Percentiles rank a stretch among this genome's conserved stretches.
Conservation (phyloP, 768 basidiomycete genomes). For the Suillus lakei region DNA sequence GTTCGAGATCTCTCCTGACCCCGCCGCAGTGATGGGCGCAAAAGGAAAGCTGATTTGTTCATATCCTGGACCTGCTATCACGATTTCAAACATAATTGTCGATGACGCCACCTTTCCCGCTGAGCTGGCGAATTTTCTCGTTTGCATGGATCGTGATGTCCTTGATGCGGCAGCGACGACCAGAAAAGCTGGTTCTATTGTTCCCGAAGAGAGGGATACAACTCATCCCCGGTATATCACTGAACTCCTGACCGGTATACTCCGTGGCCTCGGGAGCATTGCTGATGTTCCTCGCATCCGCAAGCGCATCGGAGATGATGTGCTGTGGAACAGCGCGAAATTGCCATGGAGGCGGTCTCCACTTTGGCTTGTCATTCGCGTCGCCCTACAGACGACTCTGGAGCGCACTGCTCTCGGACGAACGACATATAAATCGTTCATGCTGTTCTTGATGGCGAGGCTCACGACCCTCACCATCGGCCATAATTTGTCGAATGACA, state of each 20-base stretch:
- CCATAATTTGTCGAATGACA: conserved; percentile 31
- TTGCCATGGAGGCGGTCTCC: conserved; percentile 56
- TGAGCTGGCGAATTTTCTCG: conserved; percentile 45
- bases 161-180: conserved; percentile 35
- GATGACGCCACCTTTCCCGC: conserved; percentile 34
- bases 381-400: conserved; percentile 47
- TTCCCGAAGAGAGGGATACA: conserved; percentile 34
- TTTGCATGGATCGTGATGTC: conserved; percentile 36
- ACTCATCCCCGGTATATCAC: conserved; percentile 53
- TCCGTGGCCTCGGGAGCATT: conserved; percentile 40
- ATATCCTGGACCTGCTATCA: conserved; percentile 51
- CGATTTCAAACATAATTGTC: conserved; percentile 35
- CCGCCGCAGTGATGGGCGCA: conserved; percentile 39
- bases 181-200: conserved; percentile 40
- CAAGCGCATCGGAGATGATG: conserved; percentile 55
- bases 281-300: conserved; percentile 32
- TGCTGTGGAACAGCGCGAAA: conserved; percentile 43
- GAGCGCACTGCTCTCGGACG: conserved; percentile 17
- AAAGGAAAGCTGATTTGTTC: conserved; percentile 48
- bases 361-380: conserved; percentile 54
- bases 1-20: conserved; percentile 49
- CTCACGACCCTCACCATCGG: conserved; percentile 17
- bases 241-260: conserved; percentile 50
- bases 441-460: conserved; percentile 32
- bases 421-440: conserved; percentile 37